These are phyloP conservation scores for Byssochlamys sp. DNA, from an alignment of 2,329 filamentous ascomycete species.

Conservation along the genomic window DNA sequence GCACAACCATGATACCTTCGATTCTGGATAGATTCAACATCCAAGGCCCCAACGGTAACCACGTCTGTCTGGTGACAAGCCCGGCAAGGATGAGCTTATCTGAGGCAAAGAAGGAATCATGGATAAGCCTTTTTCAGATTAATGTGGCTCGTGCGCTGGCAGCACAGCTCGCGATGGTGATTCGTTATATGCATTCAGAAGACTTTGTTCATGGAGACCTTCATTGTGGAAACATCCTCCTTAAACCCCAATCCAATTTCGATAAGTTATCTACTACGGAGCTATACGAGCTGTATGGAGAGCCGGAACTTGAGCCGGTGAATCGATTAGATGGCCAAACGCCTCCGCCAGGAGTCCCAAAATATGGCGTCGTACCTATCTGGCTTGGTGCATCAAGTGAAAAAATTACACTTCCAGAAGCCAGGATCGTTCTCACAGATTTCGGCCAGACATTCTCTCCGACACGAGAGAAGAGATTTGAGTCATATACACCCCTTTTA, in stretches of 20 bases:
- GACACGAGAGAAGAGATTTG: conserved; percentile 5
- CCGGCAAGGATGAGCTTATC: conserved; percentile 13
- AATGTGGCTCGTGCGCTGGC: conserved; percentile 14
- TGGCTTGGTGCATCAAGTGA: conserved; percentile 17
- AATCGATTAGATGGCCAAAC: conserved; percentile 12
- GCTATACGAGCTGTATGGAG: conserved; percentile 13
- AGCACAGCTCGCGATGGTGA: conserved; percentile 20
- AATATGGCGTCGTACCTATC: conserved; percentile 10
- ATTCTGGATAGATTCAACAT: conserved; percentile 15
- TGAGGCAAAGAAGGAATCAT: conserved; percentile 12
- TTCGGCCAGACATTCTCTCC: conserved; percentile 19
- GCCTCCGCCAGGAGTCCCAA: conserved; percentile 13
- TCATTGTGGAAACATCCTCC: conserved; percentile 17
- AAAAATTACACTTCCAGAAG: conserved; percentile 14
- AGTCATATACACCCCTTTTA: conserved; percentile 13
- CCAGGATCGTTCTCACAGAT: conserved; percentile 16
- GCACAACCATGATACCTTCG: conserved; percentile 6
- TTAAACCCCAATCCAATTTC: conserved; percentile 10
- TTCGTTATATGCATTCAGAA: conserved; percentile 18
- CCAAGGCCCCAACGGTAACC: conserved; percentile 15
- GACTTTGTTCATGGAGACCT: conserved; percentile 27
- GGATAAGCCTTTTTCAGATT: conserved; percentile 14
- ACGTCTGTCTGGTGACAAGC: conserved; percentile 14
- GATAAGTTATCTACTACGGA: conserved; percentile 11
- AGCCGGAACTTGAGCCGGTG: conserved; percentile 13